Base-by-base conservation (phyloP, 2,329 filamentous ascomycete genomes). In the Scopulariopsis brevicaulis region DNA sequence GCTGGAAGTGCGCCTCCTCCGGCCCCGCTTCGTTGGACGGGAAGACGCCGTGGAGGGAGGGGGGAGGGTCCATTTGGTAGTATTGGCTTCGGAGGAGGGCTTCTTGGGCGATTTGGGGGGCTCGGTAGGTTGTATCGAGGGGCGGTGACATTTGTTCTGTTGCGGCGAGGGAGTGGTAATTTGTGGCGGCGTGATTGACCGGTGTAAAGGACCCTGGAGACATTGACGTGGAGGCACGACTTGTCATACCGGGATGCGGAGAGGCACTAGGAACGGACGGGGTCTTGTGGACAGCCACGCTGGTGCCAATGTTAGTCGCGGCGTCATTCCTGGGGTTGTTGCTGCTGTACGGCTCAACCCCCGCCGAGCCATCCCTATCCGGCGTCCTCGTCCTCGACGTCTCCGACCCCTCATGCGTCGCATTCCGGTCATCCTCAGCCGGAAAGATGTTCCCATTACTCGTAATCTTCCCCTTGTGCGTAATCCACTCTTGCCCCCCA, bases 401-500 rank as follows among this genome's bases (percentile, higher is more conserved):
- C 14, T 58, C 56, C 22, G 56, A 58, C 10, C 34, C 50, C 28
- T 58, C 56, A 20, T 54, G 53, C 5, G 22, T 15, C 8, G 56
- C 15, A 22, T 52, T 58, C 14, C 51, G 56, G 24, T 55, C 37
- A 32, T 62, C 55, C 61, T 71, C 69, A 11, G 68, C 63, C 3
- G 68, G 65, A 34, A 70, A 64, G 11, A 77, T 72, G 34, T 67
- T 67, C 43, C 75, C 74, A 52, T 77, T 74, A 61, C 76, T 75
- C 59, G 74, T 74, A 12, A 77, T 69, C 59, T 68, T 69, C 43
- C 63, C 64, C 0, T 64, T 64, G 54, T 73, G 66, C 11, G 73
- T 67, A 60, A 74, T 76, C 68, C 79, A 84, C 62, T 83, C 79
- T 60, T 81, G 79, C 3, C 82, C 67, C 1, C 77, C 81, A 37